phyloP scores from a whole-genome alignment of 2,329 filamentous ascomycete genomes.

The Hypoxylon sp. region DNA sequence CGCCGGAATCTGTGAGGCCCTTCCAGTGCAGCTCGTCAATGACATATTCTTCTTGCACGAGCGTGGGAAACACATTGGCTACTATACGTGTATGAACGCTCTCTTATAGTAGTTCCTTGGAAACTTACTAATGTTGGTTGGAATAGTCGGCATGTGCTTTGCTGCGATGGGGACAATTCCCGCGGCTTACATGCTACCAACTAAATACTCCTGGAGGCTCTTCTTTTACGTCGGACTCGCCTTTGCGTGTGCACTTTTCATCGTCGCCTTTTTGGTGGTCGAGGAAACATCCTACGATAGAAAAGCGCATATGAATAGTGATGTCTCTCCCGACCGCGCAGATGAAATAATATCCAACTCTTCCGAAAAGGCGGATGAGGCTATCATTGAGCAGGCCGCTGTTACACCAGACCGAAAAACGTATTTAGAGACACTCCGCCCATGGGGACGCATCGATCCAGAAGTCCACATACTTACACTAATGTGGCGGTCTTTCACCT shows the following conservation, averaged over 20 bases:
- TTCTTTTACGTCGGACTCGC: constrained; percentile 74
- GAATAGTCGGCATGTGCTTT: constrained; percentile 66
- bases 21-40: constrained; percentile 63
- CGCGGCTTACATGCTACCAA: constrained; percentile 73
- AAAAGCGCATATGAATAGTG: constrained; percentile 36
- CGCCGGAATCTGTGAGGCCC: constrained; percentile 61
- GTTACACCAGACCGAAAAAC: constrained; percentile 55
- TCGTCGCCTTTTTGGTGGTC: constrained; percentile 66
- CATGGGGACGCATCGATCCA: constrained; percentile 57
- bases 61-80: constrained; percentile 68
- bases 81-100: constrained; percentile 65
- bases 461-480: constrained; percentile 59
- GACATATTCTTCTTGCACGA: constrained; percentile 65
- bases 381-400: constrained; percentile 39
- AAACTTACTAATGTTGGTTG: constrained; percentile 13
- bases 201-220: constrained; percentile 70
- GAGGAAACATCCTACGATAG: constrained; percentile 66
- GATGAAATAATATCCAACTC: constrained; percentile 30
- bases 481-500: constrained; percentile 60
- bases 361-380: constrained; percentile 49
- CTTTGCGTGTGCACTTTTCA: constrained; percentile 61
- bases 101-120: not conserved
- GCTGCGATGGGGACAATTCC: constrained; percentile 70
- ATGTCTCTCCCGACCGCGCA: constrained; percentile 23
- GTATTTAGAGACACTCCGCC: constrained; percentile 58